Percentiles rank a stretch among this genome's conserved stretches.
Conservation (phyloP, 83 land plant species). For the Diphasiastrum complanatum region DNA sequence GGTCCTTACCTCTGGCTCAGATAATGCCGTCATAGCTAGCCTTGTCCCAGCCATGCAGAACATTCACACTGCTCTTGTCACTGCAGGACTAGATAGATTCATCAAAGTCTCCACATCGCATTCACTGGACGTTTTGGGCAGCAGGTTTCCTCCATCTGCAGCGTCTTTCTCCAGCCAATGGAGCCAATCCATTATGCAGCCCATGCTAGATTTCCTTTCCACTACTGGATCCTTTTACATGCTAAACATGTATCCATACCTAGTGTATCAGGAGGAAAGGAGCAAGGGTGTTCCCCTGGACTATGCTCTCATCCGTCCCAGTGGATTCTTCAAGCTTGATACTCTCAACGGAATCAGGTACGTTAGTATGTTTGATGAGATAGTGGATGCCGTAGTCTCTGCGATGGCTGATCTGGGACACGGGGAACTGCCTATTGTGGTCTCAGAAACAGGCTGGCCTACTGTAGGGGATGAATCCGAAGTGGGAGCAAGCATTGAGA, state of each 20-base stretch:
- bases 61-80: constrained; percentile 42
- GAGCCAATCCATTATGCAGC: neutral
- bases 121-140: constrained; percentile 11
- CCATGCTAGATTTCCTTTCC: constrained; percentile 19
- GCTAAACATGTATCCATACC: constrained; percentile 35
- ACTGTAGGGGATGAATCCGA: constrained; percentile 21
- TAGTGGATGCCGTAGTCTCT: constrained; percentile 22
- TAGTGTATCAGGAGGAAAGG: constrained; percentile 16
- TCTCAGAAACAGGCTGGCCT: constrained; percentile 41
- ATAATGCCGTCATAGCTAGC: constrained; percentile 22
- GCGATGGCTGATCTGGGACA: constrained; percentile 25
- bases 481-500: constrained; percentile 6
- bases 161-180: constrained; percentile 15
- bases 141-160: constrained; percentile 32
- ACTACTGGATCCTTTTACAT: constrained; percentile 7
- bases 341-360: constrained; percentile 14
- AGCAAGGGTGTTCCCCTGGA: constrained; percentile 2
- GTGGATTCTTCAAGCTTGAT: neutral
- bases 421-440: neutral
- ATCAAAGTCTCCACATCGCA: constrained; percentile 43
- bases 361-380: constrained; percentile 22
- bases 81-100: constrained; percentile 32
- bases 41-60: constrained; percentile 60
- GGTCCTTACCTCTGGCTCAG: constrained; percentile 42
- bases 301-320: constrained; percentile 12